Base-by-base conservation (phyloP, 768 basidiomycete genomes). In the Kondoa malvinella region DNA sequence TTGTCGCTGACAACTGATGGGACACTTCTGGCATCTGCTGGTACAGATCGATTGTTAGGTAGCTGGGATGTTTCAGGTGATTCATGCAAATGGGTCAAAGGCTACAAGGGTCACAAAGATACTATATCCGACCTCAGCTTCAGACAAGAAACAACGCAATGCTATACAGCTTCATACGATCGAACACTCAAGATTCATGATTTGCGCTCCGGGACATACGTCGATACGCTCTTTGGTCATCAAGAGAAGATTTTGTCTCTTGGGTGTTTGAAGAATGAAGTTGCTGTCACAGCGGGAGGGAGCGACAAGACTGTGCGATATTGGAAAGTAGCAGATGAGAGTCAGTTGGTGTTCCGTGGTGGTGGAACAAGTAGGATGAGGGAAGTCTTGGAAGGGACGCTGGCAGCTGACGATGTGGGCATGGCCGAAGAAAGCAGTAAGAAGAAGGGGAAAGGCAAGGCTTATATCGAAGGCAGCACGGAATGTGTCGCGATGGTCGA, bases 271-370 rank as follows among this genome's bases (percentile, higher is more conserved):
- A 85, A 87, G 34, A 84, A 84, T 4, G 91, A 96, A 72, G 84
- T 85, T 1, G 88, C 87, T 17, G 84, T 96, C 25, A 92, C 86
- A 34, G 87, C 87, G 3, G 95, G 94, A 25, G 88, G 85, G 0
- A 81, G 91, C 34, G 95, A 99, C 80, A 87, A 89, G 75, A 95
- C 92, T 0, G 83, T 86, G 68, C 82, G 95, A 34, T 97, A 84
- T 78, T 99, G 94, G 94, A 96, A 96, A 79, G 87, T 97, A 64
- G 84, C 85, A 40, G 94, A 99, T 65, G 92, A 96, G 77, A 89
- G 83, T 15, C 94, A 97, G 75, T 81, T 99, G 29, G 92, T 99
- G 4, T 96, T 97, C 75, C 83, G 95, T 40, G 95, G 94, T 29
- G 95, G 95, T n/a, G 91, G 87, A 2, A 82, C 84, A 72, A 92